Base-by-base conservation (phyloP, 257 asterid genomes). In the Lantana camara region DNA sequence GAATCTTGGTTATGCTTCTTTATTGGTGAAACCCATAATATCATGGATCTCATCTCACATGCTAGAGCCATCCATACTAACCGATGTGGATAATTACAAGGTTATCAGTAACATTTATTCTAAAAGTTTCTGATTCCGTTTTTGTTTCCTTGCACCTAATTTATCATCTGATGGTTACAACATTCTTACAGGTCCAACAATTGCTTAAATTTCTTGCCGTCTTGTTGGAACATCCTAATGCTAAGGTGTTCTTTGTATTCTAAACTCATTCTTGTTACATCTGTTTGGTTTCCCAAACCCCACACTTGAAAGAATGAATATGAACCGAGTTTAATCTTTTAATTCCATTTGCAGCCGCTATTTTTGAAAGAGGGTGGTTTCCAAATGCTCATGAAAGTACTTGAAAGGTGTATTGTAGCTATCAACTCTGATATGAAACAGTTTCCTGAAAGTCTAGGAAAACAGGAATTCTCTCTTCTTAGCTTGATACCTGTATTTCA, bases 171-270 rank as follows among this genome's bases (percentile, higher is more conserved):
- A 62, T 42, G 34, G n/a, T 64, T 57, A 5, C 51, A 22, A 17
- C 38, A 66, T 61, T 38, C 46, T 57, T 65, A 53, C 83, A 93
- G 97, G 82, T 88, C 52, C 79, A 86, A 69, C 90, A 76, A 47
- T 40, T 85, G 68, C 95, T 94, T 46, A 78, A 77, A 68, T 94
- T 90, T 77, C 73, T 90, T 51, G 80, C 88, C 56, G 75, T 83
- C 75, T 77, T 94, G 60, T 69, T 88, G 83, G 97, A 94, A 76
- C 99, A 94, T 76, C 96, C 97, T 51, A 72, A 76, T 77, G 96
- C 96, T 27, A 90, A 94, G 97, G 99, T 93, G 60, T 64, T 65
- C 59, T 60, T 49, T 22, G 15, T 57, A 47, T 52, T 68, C 23
- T 32, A 21, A 51, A 44, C 55, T 68, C 52, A 45, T 48, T 67